Evolutionary conservation across 169 alveolate species (phyloP), one percentile per base, ranked within the genome.

Genomic region (Cytauxzoon felis): DNA sequence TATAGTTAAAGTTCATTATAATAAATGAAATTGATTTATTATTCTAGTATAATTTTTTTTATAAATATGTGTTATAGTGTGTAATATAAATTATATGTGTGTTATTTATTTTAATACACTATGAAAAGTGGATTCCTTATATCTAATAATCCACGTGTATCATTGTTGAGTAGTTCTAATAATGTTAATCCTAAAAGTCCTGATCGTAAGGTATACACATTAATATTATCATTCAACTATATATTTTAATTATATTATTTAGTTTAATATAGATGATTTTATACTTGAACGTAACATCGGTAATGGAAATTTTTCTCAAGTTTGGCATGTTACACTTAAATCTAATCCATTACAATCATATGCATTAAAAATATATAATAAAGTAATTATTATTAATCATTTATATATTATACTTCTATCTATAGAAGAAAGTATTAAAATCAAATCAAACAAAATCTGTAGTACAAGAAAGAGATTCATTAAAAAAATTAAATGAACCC

Each of bases 281-380:
- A 85, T 69, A 33, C 59, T 84, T 43, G 88, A 89, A 42, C 79
- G 92, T 54, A 73, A 62, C 51, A 63, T 89, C 30, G 94, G 94
- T 29, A 43, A 79, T 41, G 94, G 92, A 6, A 89, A 84, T 49
- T 83, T 84, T 50, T 87, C 91, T 21, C 87, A 87, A 30, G 88
- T 89, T 9, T 87, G 90, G 78, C 83, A 81, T 59, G 94, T 86
- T 29, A 80, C 90, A 34, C 84, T 80, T 19, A 82, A 80, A 50
- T 67, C 81, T 45, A 42, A 80, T 11, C 91, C 89, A 19, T 56
- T 73, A 23, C 78, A 67, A 47, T 61, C 78, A 18, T 87, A 51
- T 53, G 91, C 94, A n/a, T 76, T 89, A 21, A 89, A 89, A 78
- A 62, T 87, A n/a, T 82, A 86, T 56, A 60, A 88, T 47, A 45